These are phyloP conservation scores for Phytophthora chlamydospora DNA, from an alignment of 352 stramenopile species.

Conservation along the genomic window DNA sequence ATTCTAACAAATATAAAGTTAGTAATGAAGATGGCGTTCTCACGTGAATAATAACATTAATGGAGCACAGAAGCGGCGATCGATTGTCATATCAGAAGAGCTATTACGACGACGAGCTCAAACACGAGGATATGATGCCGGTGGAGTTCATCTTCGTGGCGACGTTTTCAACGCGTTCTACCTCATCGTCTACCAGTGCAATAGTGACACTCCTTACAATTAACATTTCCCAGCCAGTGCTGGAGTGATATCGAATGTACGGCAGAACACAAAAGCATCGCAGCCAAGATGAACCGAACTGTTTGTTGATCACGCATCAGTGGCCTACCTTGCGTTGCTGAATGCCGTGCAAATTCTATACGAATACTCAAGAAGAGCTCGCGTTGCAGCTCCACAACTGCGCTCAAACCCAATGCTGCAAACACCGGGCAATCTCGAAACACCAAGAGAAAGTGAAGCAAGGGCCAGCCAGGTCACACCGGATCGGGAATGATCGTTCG, in stretches of 20 bases:
- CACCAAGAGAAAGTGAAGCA: conserved; percentile 1
- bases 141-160: conserved; percentile 7
- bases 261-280: conserved; percentile 1
- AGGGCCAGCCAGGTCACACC: background rate
- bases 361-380: background rate
- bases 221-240: background rate
- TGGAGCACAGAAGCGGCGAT: background rate
- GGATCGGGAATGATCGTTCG: background rate
- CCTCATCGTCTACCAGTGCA: background rate
- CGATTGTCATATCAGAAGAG: no score
- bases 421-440: conserved; percentile 5
- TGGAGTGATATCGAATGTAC: background rate
- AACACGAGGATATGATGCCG: conserved; percentile 9
- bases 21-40: conserved; percentile 5
- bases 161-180: conserved; percentile 17
- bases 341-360: background rate
- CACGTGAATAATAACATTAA: conserved; percentile 3
- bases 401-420: conserved; percentile 1
- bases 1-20: conserved; percentile 15
- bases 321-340: background rate
- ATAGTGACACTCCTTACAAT: conserved; percentile 1
- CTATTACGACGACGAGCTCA: no score
- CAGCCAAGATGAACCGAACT: background rate
- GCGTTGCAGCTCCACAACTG: background rate
- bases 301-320: background rate